These are phyloP conservation scores for Leptographium radiaticola DNA, from an alignment of 2,329 filamentous ascomycete genomes.

Conservation along the genomic window DNA sequence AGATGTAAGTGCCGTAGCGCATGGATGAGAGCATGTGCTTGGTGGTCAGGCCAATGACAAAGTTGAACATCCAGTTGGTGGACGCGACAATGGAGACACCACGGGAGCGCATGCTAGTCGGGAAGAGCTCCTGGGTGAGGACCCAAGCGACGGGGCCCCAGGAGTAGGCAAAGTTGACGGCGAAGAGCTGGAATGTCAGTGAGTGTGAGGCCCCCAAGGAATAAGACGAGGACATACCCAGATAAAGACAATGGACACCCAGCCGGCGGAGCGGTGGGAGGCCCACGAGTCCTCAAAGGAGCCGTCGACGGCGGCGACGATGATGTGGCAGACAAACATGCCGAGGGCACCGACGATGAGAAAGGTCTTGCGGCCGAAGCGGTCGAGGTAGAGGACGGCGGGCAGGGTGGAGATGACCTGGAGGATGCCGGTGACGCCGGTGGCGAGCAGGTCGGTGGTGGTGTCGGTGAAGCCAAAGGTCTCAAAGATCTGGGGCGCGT, in stretches of 20 bases:
- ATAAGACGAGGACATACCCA: not conserved
- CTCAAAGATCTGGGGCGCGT: slow-evolving; percentile 47
- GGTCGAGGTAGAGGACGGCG: slow-evolving; percentile 57
- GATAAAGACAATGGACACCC: slow-evolving; percentile 6
- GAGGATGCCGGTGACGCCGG: slow-evolving; percentile 30
- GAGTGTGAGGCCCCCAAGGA: not conserved
- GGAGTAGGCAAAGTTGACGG: slow-evolving; percentile 7
- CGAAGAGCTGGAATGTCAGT: not conserved
- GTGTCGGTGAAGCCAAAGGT: slow-evolving; percentile 43
- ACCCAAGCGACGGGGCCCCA: slow-evolving; percentile 13
- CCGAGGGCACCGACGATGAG: slow-evolving; percentile 15
- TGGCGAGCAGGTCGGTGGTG: slow-evolving; percentile 45
- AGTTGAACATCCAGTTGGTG: slow-evolving; percentile 33
- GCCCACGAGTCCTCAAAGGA: slow-evolving; percentile 18
- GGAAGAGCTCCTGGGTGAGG: slow-evolving; percentile 22
- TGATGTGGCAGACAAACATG: slow-evolving; percentile 76
- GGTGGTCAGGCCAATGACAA: slow-evolving; percentile 32
- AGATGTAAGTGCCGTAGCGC: slow-evolving; percentile 35
- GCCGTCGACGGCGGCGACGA: slow-evolving; percentile 64
- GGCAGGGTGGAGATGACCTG: slow-evolving; percentile 23
- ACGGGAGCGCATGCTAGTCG: slow-evolving; percentile 1
- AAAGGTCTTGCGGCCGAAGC: slow-evolving; percentile 12
- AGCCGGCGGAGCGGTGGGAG: slow-evolving; percentile 3
- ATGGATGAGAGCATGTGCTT: slow-evolving; percentile 23
- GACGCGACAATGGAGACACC: slow-evolving; percentile 20